phyloP scores from a whole-genome alignment of 768 basidiomycete genomes.

The Arthromyces matolae region DNA sequence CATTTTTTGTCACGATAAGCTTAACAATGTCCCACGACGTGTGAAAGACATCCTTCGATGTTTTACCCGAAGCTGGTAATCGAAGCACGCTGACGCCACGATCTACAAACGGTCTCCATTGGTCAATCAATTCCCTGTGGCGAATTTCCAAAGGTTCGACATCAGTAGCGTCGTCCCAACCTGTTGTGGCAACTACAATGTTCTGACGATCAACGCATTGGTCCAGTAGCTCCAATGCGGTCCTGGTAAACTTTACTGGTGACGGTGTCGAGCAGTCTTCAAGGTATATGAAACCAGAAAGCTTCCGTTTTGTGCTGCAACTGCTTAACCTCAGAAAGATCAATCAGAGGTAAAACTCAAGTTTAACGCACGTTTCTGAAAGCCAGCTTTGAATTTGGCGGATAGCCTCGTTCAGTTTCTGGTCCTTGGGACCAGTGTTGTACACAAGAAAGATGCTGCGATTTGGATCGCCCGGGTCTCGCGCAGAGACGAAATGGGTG shows the following conservation, averaged over 20 bases:
- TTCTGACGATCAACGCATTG: conserved; percentile 7
- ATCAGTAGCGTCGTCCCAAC: conserved; percentile 5
- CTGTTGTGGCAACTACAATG: conserved; percentile 8
- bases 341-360: too few relatives aligned
- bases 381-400: conserved; percentile 8
- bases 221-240: conserved; percentile 5
- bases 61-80: conserved; percentile 2
- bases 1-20: conserved; percentile 5
- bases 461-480: background rate
- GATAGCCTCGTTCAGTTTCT: conserved; percentile 10
- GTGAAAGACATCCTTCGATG: conserved; percentile 8
- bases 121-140: conserved; percentile 9
- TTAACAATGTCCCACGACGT: conserved; percentile 11
- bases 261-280: conserved; percentile 1
- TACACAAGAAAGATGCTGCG: conserved; percentile 11
- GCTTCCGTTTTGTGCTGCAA: conserved; percentile 2
- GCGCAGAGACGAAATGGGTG: conserved; percentile 5
- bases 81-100: conserved; percentile 13
- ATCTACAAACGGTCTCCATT: conserved; percentile 11
- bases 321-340: background rate
- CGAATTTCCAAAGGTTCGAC: conserved; percentile 1
- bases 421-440: conserved; percentile 2
- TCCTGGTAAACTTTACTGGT: conserved; percentile 4
- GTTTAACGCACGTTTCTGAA: conserved; percentile 11
- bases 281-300: conserved; percentile 13